Conservation (phyloP, 2,329 filamentous ascomycete genomes). For the Xylaria sp. region DNA sequence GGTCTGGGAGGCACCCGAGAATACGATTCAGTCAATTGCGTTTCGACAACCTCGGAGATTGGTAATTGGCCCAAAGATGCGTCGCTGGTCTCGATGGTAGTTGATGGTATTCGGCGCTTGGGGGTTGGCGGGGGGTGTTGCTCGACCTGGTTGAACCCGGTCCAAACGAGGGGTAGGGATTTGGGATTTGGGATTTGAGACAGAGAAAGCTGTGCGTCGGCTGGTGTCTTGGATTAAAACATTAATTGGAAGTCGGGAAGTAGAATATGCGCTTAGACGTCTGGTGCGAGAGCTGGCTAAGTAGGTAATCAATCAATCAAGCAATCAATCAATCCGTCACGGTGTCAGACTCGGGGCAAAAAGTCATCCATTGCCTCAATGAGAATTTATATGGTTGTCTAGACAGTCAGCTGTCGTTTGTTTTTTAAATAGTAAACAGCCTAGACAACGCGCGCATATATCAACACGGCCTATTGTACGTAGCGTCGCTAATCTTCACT, state of each 20-base stretch:
- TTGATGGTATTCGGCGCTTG: background rate
- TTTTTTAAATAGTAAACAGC: slow-evolving; percentile 40
- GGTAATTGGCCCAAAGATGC: background rate
- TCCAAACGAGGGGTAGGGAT: slow-evolving; percentile 25
- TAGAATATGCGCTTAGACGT: slow-evolving; percentile 20
- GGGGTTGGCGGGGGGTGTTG: slow-evolving; percentile 30
- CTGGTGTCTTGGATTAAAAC: slow-evolving; percentile 16
- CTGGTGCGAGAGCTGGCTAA: slow-evolving; percentile 20
- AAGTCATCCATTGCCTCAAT: slow-evolving; percentile 18
- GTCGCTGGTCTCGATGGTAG: slow-evolving; percentile 2
- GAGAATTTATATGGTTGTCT: slow-evolving; percentile 30
- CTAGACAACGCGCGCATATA: slow-evolving; percentile 23
- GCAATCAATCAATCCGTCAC: too few relatives aligned
- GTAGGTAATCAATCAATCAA: slow-evolving; percentile 10
- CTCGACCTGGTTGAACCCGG: slow-evolving; percentile 11
- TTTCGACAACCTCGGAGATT: background rate
- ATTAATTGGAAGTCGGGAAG: slow-evolving; percentile 12
- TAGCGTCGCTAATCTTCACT: background rate
- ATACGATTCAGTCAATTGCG: background rate
- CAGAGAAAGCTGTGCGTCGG: slow-evolving; percentile 5
- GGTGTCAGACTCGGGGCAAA: slow-evolving; percentile 24
- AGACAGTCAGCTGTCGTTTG: slow-evolving; percentile 29
- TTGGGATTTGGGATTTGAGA: slow-evolving; percentile 16
- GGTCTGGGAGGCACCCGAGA: slow-evolving; percentile 23
- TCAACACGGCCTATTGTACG: slow-evolving; percentile 18